Base-by-base conservation (phyloP, 768 basidiomycete species). In the Panaeolus papilionaceus region DNA sequence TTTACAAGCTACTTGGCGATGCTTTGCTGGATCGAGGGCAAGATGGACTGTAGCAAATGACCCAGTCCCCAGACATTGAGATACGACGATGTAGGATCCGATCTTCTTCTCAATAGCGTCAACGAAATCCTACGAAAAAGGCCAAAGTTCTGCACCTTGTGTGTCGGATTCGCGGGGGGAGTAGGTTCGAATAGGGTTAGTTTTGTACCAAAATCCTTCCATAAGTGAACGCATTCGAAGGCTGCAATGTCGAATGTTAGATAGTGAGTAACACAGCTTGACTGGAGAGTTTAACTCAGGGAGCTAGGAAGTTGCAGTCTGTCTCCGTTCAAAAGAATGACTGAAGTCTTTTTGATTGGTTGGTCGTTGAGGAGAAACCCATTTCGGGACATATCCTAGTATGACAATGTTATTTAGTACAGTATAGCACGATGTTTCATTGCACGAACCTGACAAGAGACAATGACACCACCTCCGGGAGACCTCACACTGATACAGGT, bases 1-100 rank as follows among this genome's bases (percentile, higher is more conserved):
- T 76, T 95, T 95, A 76, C 93, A 94, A 23, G 93, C 93, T 33
- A 93, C 91, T 78, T 95, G 93, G 51, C 88, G 84, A 70, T 88
- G 84, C 58, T 82, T 86, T 9, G 78, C 75, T 10, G 83, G 85
- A 72, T 93, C 91, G 67, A 92, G 81, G 18, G 92, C 92, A 26
- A 95, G 84, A 72, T 93, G 89, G 0, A 95, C 93, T 1, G 89
- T 91, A 0, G 93, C 93, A 76, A 94, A 95, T 47, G 90, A 90
- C 4, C 93, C 93, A 26, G 87, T 89, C 47, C 93, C 93, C 12
- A 95, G 84, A 71, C 89, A 91, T 68, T 94, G 92, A 3, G 90
- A 88, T 20, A 90, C 92, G n/a, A 94, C 88, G 16, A 86, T 78
- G 71, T 92, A 94, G 58, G 81, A 79, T 14, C 91, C 92, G 42